Evolutionary conservation across 371 early-diverging fungal species (phyloP).

Genomic region (Dentiscutata heterogama): DNA sequence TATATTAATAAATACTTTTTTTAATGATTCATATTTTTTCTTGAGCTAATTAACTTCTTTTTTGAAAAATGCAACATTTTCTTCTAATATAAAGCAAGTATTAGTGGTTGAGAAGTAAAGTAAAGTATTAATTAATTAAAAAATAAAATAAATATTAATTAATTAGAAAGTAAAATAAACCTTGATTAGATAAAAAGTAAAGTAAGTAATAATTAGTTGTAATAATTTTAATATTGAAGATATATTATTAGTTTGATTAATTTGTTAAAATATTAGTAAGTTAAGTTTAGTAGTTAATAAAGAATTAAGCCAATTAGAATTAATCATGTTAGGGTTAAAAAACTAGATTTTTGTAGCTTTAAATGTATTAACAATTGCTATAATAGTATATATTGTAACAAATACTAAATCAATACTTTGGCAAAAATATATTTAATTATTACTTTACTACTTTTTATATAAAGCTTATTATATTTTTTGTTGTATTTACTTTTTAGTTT

Average conservation of each 20-base stretch:
- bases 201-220: no score
- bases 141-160: no score
- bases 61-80: not conserved
- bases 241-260: no score
- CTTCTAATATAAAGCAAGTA: not conserved
- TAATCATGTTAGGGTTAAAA: not conserved
- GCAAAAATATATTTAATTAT: not conserved
- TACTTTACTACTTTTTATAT: not conserved
- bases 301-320: not conserved
- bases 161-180: no score
- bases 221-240: no score
- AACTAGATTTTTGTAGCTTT: slow-evolving; percentile 7
- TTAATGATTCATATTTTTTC: not conserved
- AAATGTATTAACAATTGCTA: not conserved
- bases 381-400: not conserved
- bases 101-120: no score
- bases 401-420: not conserved
- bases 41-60: not conserved
- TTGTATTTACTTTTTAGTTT: not conserved
- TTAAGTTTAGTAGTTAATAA: not conserved
- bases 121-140: no score
- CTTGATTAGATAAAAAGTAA: no score
- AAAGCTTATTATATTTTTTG: not conserved
- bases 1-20: not conserved
- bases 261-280: no score